phyloP scores from a whole-genome alignment of 495 filamentous ascomycete genomes.

The Penicillium canariense region DNA sequence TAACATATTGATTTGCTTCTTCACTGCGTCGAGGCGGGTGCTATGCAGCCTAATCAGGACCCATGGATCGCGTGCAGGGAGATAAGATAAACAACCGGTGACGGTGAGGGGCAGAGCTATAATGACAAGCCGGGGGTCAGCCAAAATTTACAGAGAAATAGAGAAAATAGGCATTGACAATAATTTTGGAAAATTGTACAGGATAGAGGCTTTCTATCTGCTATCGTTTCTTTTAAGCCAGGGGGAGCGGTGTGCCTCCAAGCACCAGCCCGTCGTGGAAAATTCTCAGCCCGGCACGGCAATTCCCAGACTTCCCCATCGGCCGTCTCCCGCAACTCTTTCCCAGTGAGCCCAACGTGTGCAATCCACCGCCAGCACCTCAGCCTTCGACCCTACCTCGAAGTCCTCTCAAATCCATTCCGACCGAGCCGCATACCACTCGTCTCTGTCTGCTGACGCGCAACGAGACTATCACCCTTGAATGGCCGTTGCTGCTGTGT shows the following conservation, averaged over 20 bases:
- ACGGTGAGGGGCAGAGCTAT: conserved; percentile 25
- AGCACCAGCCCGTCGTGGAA: conserved; percentile 9
- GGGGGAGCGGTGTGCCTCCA: conserved; percentile 17
- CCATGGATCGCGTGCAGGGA: conserved; percentile 15
- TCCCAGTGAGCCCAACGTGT: conserved; percentile 1
- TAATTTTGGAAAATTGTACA: too few relatives aligned
- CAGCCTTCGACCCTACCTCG: background rate
- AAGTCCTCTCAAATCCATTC: background rate
- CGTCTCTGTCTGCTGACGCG: background rate
- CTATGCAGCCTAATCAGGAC: conserved; percentile 2
- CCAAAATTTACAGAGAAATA: background rate
- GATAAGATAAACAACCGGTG: conserved; percentile 30
- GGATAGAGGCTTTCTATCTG: background rate
- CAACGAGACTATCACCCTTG: conserved; percentile 12
- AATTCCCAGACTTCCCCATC: conserved; percentile 17
- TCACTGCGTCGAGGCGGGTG: background rate
- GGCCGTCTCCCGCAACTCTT: conserved; percentile 16
- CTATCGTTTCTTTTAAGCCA: conserved; percentile 3
- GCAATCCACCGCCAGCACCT: background rate
- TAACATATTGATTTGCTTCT: background rate
- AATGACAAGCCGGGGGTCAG: background rate
- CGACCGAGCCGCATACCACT: background rate
- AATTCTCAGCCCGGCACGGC: conserved; percentile 26
- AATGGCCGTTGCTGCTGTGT: conserved; percentile 32
- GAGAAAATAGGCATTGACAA: background rate